Conservation (phyloP, 2,329 filamentous ascomycete genomes). For the Zymoseptoria crescenta region DNA sequence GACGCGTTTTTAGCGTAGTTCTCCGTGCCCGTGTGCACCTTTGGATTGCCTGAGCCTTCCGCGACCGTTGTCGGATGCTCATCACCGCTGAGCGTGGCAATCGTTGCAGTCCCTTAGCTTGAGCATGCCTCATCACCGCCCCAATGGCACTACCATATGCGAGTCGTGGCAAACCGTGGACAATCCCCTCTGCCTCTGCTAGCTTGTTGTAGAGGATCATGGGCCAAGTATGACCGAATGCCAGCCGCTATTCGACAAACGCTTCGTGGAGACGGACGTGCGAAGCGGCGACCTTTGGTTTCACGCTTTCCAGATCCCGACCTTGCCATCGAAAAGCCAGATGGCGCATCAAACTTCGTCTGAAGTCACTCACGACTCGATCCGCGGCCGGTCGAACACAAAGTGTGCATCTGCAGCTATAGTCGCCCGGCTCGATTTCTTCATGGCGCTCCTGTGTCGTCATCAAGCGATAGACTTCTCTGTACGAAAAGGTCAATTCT, state of each 20-base stretch:
- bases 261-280: neutral
- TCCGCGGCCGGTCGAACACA: neutral
- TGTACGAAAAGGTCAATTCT: constrained; percentile 1
- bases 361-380: neutral
- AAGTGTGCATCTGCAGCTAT: neutral
- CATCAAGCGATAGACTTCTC: neutral
- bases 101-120: neutral
- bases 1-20: neutral
- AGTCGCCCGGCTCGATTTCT: neutral
- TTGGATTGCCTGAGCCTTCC: neutral
- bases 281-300: neutral
- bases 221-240: neutral
- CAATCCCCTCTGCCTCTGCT: constrained; percentile 2
- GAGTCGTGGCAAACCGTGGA: neutral
- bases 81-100: neutral
- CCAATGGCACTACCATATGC: neutral
- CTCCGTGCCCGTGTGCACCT: neutral
- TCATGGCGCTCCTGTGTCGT: neutral
- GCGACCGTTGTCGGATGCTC: neutral
- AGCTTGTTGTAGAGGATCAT: constrained; percentile 2
- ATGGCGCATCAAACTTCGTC: neutral
- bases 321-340: neutral
- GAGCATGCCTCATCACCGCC: neutral
- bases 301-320: neutral
- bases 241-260: neutral